Evolutionary conservation across 2,329 filamentous ascomycete genomes (phyloP).

Genomic region (Exophiala viscosa): DNA sequence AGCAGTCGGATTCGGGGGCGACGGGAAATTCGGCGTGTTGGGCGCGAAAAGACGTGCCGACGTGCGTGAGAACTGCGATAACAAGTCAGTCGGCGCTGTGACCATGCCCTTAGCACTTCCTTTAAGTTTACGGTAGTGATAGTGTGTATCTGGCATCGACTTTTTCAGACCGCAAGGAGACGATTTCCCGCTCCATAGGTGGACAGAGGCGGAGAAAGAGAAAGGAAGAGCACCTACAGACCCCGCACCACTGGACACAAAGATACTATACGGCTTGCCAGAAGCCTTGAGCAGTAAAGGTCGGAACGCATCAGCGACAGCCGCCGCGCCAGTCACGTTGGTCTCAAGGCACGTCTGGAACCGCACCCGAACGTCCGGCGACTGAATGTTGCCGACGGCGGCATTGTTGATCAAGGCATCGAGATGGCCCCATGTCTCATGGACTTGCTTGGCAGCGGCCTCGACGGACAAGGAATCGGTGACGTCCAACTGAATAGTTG

Average conservation of each 20-base stretch:
- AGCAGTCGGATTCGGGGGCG: conserved; percentile 40
- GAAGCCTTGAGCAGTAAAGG: conserved; percentile 35
- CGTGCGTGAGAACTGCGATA: too few species aligned
- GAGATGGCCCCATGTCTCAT: conserved; percentile 48
- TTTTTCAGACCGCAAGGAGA: too few species aligned
- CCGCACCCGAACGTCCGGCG: conserved; percentile 11
- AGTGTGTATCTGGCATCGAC: too few species aligned
- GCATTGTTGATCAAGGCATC: conserved; percentile 32
- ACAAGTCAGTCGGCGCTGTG: too few species aligned
- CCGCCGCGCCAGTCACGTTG: conserved; percentile 36
- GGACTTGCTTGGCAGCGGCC: conserved; percentile 53
- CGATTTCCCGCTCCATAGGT: too few species aligned
- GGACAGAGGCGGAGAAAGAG: too few species aligned
- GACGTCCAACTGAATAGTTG: conserved; percentile 43
- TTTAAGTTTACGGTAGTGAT: too few species aligned
- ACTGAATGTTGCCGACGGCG: neutral
- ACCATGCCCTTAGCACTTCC: too few species aligned
- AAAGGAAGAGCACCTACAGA: conserved; percentile 12
- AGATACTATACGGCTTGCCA: conserved; percentile 32
- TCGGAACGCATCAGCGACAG: conserved; percentile 33
- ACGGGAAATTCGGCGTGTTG: too few species aligned
- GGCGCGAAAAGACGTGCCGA: too few species aligned
- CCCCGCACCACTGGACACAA: conserved; percentile 35
- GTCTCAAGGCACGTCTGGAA: conserved; percentile 32
- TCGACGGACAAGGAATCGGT: conserved; percentile 50